Conservation (phyloP, 2,329 filamentous ascomycete genomes). For the Dothiorella sarmentorum region DNA sequence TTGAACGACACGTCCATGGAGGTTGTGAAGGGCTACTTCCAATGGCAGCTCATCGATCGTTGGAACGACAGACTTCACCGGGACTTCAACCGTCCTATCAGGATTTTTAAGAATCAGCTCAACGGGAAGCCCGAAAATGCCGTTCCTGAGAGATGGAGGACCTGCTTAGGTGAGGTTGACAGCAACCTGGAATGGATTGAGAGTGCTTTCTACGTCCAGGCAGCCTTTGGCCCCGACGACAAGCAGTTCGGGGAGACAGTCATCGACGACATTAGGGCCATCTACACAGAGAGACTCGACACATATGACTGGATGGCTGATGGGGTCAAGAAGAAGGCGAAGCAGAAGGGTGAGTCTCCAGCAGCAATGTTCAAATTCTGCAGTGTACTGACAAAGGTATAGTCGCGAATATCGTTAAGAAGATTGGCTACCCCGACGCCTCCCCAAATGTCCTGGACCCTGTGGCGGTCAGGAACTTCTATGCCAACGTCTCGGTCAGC, state of each 20-base stretch:
- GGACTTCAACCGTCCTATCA: conserved; percentile 57
- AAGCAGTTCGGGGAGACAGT: conserved; percentile 66
- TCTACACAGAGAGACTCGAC: conserved; percentile 61
- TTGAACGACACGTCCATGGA: conserved; percentile 53
- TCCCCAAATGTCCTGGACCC: conserved; percentile 62
- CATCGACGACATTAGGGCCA: conserved; percentile 65
- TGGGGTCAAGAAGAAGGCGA: conserved; percentile 56
- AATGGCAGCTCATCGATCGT: conserved; percentile 60
- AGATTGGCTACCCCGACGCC: conserved; percentile 64
- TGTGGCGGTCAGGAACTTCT: conserved; percentile 54
- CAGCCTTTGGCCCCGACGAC: conserved; percentile 61
- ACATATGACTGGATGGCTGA: conserved; percentile 63
- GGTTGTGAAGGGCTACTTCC: conserved; percentile 59
- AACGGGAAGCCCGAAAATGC: neutral
- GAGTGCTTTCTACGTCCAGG: conserved; percentile 66
- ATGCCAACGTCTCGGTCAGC: conserved; percentile 51
- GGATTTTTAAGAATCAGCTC: conserved; percentile 27
- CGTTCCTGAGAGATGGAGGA: conserved; percentile 59
- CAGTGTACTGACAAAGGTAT: neutral
- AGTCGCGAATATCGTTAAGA: conserved; percentile 63
- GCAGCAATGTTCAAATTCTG: neutral
- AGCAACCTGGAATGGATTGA: conserved; percentile 63
- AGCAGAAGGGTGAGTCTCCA: conserved; percentile 51
- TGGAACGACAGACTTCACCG: conserved; percentile 56
- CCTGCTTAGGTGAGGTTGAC: conserved; percentile 59